Base-by-base conservation (phyloP, 805 yeast species). In the Kurtzmaniella cleridarum region DNA sequence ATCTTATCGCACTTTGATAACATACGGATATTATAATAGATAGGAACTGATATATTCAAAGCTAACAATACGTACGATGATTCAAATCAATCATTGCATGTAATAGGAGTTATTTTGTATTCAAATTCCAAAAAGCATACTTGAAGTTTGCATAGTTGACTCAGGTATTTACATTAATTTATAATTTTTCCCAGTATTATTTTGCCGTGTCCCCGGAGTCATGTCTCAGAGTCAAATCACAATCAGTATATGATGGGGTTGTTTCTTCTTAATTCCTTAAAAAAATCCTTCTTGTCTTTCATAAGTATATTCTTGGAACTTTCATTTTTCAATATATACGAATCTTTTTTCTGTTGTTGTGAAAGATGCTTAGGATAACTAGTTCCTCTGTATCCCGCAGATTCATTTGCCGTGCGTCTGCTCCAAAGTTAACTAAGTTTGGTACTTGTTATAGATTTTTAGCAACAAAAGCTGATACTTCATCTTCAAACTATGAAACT, bases 401-500 rank as follows among this genome's bases (percentile, higher is more conserved):
- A 26, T 27, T 27, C 36, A 27, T 31, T 38, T 15, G 30, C 33
- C 4, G 18, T 14, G 32, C 32, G 32, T 17, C 40, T 27, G 34
- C 27, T 13, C 34, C 27, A 14, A 32, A 17, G 15, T 8, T 32
- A 33, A n/a, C 30, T 30, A 15, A 6, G 6, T 16, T 33, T 40
- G 44, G 26, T 39, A 14, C 36, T 41, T 12, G 28, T 3, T 24
- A 23, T 30, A 43, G 51, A 43, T 31, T 45, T 50, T 15, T 37
- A 49, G 27, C 44, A 13, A 41, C 60, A 2, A 62, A 59, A 32
- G 78, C 81, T 17, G 73, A 78, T 47, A 70, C 83, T 9, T 75
- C 83, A 12, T 72, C 81, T n/a, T 60, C 61, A 2, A 65, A 71
- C 46, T 82, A 78, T 51, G 54, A 56, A 2, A 48, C 60, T 26